Evolutionary conservation across 306 rosid species (phyloP).

Genomic region (Quercus aquifolioides): DNA sequence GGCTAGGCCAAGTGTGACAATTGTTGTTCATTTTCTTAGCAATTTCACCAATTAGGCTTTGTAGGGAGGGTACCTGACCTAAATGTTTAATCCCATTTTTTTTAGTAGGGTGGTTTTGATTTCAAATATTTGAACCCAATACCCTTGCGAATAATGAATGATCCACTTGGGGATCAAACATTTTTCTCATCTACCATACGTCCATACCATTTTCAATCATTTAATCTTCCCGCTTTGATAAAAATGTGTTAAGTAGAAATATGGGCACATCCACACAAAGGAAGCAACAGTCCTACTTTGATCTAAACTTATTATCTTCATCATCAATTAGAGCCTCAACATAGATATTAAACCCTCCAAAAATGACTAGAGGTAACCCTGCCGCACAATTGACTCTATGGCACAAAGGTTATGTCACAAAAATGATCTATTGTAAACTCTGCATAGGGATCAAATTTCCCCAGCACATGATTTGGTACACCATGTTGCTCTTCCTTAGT

Average conservation of each 20-base stretch:
- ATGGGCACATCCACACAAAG: slow-evolving; percentile 70
- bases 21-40: slow-evolving; percentile 43
- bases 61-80: too few relatives aligned
- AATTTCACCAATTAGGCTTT: background rate
- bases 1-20: slow-evolving; percentile 43
- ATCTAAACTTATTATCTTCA: slow-evolving; percentile 38
- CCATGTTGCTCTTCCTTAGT: slow-evolving; percentile 57
- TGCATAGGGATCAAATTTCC: slow-evolving; percentile 37
- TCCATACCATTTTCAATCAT: slow-evolving; percentile 50
- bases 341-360: slow-evolving; percentile 84
- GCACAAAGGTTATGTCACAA: slow-evolving; percentile 37
- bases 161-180: slow-evolving; percentile 14
- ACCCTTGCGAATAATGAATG: too few relatives aligned
- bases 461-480: slow-evolving; percentile 74
- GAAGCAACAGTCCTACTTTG: slow-evolving; percentile 58
- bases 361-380: slow-evolving; percentile 56
- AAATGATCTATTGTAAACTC: slow-evolving; percentile 58
- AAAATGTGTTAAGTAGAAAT: slow-evolving; percentile 39
- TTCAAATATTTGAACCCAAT: too few relatives aligned
- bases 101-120: too few relatives aligned
- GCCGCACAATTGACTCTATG: slow-evolving; percentile 37
- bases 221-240: slow-evolving; percentile 50
- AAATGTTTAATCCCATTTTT: too few relatives aligned
- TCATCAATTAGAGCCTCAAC: slow-evolving; percentile 65
- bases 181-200: slow-evolving; percentile 46